These are phyloP conservation scores for Artemisia tridentata DNA, from an alignment of 129 eudicot genomes.

Conservation along the genomic window DNA sequence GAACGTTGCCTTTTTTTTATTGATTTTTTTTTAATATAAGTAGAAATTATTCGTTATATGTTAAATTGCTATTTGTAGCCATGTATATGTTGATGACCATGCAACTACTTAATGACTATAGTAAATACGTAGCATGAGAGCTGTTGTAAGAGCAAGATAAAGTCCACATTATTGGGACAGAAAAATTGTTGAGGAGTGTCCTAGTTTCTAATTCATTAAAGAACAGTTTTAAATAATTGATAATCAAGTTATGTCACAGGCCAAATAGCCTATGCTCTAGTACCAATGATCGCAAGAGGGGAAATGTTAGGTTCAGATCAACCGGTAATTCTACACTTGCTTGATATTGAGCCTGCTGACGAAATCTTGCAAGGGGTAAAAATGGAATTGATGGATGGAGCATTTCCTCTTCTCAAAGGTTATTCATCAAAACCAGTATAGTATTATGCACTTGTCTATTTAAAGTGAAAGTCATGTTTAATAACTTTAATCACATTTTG, in stretches of 20 bases:
- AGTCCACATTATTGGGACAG: not conserved
- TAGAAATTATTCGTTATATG: not conserved
- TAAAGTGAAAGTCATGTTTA: not conserved
- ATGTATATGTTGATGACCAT: too few relatives aligned
- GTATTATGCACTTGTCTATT: not conserved
- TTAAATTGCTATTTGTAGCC: not conserved
- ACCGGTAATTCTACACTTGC: conserved; percentile 84
- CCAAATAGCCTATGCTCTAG: conserved; percentile 91
- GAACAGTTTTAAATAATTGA: not conserved
- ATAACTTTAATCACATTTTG: too few relatives aligned
- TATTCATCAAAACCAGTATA: not conserved
- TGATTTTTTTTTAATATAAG: too few relatives aligned
- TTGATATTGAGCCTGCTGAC: conserved; percentile 77
- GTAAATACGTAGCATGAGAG: too few relatives aligned
- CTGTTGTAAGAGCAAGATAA: not conserved
- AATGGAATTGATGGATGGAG: conserved; percentile 87
- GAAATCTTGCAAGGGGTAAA: conserved; percentile 87
- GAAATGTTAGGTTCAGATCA: conserved; percentile 85
- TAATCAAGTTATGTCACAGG: conserved; percentile 39
- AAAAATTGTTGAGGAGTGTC: not conserved
- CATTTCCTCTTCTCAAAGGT: conserved; percentile 95
- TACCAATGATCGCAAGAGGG: conserved; percentile 94
- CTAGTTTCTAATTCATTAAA: conserved; percentile 9
- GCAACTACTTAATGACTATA: too few relatives aligned
- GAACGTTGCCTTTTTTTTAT: too few relatives aligned